These are phyloP conservation scores for Ehretia macrophylla DNA, from an alignment of 257 asterid species.

Conservation along the genomic window DNA sequence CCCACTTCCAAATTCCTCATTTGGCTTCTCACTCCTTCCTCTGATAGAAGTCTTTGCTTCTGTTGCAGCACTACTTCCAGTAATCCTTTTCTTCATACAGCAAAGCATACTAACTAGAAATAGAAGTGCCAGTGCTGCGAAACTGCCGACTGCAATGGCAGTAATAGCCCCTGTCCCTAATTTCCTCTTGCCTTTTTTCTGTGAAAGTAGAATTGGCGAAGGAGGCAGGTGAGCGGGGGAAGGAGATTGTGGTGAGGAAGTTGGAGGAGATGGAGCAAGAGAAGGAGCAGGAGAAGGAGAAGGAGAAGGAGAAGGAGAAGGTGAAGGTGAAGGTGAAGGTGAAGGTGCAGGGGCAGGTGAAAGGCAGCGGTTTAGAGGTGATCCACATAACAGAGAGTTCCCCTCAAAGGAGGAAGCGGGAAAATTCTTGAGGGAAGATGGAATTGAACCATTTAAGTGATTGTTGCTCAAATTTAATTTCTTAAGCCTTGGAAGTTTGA, in stretches of 20 bases:
- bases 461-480: conserved; percentile 57
- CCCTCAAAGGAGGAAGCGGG: conserved; percentile 64
- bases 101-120: conserved; percentile 23
- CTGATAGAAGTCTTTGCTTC: no score
- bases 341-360: conserved; percentile 37
- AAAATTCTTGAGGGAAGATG: conserved; percentile 46
- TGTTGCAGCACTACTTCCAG: conserved; percentile 26
- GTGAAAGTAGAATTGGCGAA: conserved; percentile 25
- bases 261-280: conserved; percentile 18
- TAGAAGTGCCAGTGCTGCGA: conserved; percentile 24
- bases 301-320: conserved; percentile 35
- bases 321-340: conserved; percentile 20
- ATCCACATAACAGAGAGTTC: conserved; percentile 62
- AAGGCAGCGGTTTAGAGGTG: conserved; percentile 47
- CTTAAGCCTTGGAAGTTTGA: conserved; percentile 45
- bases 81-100: conserved; percentile 32
- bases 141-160: conserved; percentile 50
- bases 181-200: conserved; percentile 31
- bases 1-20: conserved; percentile 60
- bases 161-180: conserved; percentile 38
- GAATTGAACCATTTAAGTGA: conserved; percentile 57
- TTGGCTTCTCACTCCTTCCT: conserved; percentile 30
- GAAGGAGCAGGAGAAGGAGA: conserved; percentile 25
- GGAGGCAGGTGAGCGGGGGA: conserved; percentile 31
- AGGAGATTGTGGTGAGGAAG: conserved; percentile 25